Evolutionary conservation across 352 stramenopile genomes (phyloP), one percentile per base, ranked within the genome.

Genomic region (Phytophthora boehmeriae): DNA sequence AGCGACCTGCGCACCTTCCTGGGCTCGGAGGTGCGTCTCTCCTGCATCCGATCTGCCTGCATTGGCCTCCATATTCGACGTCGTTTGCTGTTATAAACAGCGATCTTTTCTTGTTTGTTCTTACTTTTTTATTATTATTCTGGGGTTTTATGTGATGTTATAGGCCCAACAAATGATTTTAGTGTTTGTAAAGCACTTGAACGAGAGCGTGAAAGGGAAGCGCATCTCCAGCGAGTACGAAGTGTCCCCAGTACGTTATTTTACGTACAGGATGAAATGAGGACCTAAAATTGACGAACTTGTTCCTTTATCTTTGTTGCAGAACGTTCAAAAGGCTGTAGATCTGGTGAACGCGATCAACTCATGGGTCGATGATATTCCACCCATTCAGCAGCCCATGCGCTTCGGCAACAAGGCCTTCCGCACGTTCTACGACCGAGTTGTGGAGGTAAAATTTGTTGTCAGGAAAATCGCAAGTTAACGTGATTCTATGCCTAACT

Each of bases 361-460:
- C 59, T 73, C 68, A 41, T 97, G 90, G 90, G 86, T 98, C 46
- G 89, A 97, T 46, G 92, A 97, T 41, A 94, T 97, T 44, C 93
- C 93, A 28, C 91, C 90, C 14, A 84, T 98, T 47, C 81, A 98
- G 66, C 92, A 98, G 71, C 88, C 90, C 16, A 97, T 97, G 89
- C 90, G 95, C 28, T 98, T 98, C 55, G 95, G 95, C 17, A 98
- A 98, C 80, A 97, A 97, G 59, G 90, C 95, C 13, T 98, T 97
- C 76, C 90, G 94, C 11, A 81, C 66, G 27, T 98, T 96, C 68
- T 90, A 95, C 64, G 84, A 95, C 56, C 83, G 87, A 27, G 71
- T 96, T 20, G 71, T 80, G 8, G 76, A 94, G 61, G 86, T 95
- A 59, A 8, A 8, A 19, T 8, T 30, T 30, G 25, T 30, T 6